Evolutionary conservation across 73 alveolate genomes (phyloP), one percentile per base, ranked within the genome.

Genomic region (Paraurostyla sp.): DNA sequence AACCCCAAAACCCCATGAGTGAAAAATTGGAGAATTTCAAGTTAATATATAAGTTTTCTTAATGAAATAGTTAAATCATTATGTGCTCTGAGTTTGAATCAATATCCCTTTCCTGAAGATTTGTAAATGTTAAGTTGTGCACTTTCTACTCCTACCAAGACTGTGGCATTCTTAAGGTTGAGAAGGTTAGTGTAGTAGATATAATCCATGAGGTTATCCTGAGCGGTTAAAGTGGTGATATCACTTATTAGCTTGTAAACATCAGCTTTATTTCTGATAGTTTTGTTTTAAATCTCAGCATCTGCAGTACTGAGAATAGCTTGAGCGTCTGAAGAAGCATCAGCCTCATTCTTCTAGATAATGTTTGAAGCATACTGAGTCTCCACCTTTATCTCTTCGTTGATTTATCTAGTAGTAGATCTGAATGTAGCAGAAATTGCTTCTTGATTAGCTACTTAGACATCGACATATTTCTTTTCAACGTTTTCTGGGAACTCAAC

Each of bases 401-500:
- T 80, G n/a, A 95, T 92, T 36, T 87, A 62, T 52, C 89, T 90
- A 0, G 98, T 71, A 85, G 65, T 87, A 91, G 97, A 56, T 91
- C 98, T n/a, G 75, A 85, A 93, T 52, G 81, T 78, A 54, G 92
- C 88, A 85, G 91, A 87, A 65, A 88, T 88, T 22, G 87, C 58
- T 69, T 68, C 69, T 80, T 95, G 97, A 40, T 89, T 89, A 78
- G 94, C 96, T 43, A 95, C 97, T 52, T 95, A 94, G 1, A 97
- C 94, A 32, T 81, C 85, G 45, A 95, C 97, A 50, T 93, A 84
- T 22, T 95, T 90, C 60, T 92, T 96, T 87, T 95, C 98, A 76
- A 87, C 86, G 18, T 91, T 59, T 36, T 86, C 52, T 15, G 98
- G 97, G 18, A 95, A 83, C 22, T 90, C 97, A 42, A 95, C 89